Conservation (phyloP, 1,284 basidiomycete genomes). For the Irpex sp. region DNA sequence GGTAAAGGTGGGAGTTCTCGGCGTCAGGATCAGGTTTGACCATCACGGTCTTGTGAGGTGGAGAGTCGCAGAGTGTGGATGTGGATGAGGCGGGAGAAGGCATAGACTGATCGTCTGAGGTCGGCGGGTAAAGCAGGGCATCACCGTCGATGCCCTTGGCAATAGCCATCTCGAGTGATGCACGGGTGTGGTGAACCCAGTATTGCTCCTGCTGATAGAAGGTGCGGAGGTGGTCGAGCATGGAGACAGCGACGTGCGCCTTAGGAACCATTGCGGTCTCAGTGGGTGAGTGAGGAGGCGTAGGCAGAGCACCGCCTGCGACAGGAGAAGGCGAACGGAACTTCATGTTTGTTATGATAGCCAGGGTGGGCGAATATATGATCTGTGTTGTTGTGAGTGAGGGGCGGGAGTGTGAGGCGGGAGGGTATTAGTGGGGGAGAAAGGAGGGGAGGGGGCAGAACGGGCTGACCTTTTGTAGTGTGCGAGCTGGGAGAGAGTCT, state of each 20-base stretch:
- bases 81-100: constrained; percentile 17
- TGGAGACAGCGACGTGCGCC: neutral
- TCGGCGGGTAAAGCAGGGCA: constrained; percentile 1
- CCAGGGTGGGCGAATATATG: neutral
- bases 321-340: constrained; percentile 9
- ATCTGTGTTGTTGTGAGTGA: neutral
- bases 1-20: constrained; percentile 2
- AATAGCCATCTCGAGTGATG: constrained; percentile 30
- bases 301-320: constrained; percentile 8
- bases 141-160: constrained; percentile 28
- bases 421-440: constrained; percentile 2
- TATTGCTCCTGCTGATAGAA: constrained; percentile 67
- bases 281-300: constrained; percentile 12
- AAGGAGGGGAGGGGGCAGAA: neutral
- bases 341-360: constrained; percentile 9
- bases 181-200: constrained; percentile 54
- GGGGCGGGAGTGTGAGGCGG: neutral
- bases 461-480: neutral
- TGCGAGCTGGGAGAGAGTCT: neutral
- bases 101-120: constrained; percentile 17
- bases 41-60: neutral
- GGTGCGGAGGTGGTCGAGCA: constrained; percentile 54
- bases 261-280: neutral
- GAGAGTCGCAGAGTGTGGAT: neutral
- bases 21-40: constrained; percentile 9